phyloP scores from a whole-genome alignment of 192 early-diverging fungal species.

The Thamnidium elegans region DNA sequence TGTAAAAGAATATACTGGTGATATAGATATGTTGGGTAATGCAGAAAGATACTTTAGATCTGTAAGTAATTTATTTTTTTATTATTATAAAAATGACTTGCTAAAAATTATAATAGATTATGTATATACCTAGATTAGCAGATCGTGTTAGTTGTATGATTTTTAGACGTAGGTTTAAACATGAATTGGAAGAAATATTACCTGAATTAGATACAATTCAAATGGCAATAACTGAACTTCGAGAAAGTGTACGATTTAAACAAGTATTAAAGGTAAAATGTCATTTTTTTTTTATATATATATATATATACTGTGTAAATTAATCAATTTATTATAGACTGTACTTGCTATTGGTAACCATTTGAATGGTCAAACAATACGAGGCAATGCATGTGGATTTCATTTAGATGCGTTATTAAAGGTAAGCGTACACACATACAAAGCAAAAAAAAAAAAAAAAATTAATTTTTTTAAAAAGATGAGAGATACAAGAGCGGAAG shows the following conservation, averaged over 20 bases:
- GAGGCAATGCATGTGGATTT: constrained; percentile 58
- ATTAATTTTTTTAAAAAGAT: constrained; percentile 30
- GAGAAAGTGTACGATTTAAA: constrained; percentile 41
- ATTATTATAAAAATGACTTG: too few species aligned
- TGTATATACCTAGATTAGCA: constrained; percentile 50
- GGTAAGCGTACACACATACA: constrained; percentile 33
- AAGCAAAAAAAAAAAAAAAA: neutral
- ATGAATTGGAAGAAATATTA: constrained; percentile 46
- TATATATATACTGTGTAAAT: too few species aligned
- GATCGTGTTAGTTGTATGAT: constrained; percentile 54
- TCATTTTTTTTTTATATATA: neutral
- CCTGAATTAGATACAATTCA: constrained; percentile 49
- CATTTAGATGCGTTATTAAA: constrained; percentile 53
- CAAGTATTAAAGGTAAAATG: constrained; percentile 47
- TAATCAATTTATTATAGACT: constrained; percentile 37
- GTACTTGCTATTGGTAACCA: constrained; percentile 56
- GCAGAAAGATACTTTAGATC: constrained; percentile 54
- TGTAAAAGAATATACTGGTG: constrained; percentile 47
- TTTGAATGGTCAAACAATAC: constrained; percentile 51
- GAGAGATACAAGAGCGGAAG: constrained; percentile 52
- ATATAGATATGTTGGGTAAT: constrained; percentile 47
- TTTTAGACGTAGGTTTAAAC: constrained; percentile 48
- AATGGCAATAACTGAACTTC: constrained; percentile 44
- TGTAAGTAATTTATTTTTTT: constrained; percentile 27
- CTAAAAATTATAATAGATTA: constrained; percentile 31